A percentile compares a stretch with the other conserved stretches of the same genome.
Evolutionary conservation across 2,329 filamentous ascomycete species (phyloP).

Genomic region (Trichoderma arundinaceum): DNA sequence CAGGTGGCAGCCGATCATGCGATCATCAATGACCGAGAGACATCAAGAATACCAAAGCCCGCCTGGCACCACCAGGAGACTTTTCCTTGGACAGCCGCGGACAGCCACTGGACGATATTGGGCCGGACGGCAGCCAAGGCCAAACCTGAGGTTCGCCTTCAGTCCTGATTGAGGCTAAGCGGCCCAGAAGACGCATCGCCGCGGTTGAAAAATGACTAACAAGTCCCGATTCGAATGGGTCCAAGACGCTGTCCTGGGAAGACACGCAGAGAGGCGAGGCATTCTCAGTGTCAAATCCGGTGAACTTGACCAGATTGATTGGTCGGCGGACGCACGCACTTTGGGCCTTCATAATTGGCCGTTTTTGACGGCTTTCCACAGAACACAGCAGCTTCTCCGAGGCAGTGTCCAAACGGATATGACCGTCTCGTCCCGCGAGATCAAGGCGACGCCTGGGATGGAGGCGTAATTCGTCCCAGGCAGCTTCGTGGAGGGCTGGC

Average conservation of each 20-base stretch:
- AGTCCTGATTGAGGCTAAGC: conserved; percentile 12
- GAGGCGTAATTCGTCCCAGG: neutral
- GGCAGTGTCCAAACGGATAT: conserved; percentile 23
- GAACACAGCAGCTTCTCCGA: conserved; percentile 22
- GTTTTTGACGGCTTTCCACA: conserved; percentile 25
- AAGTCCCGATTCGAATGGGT: conserved; percentile 5
- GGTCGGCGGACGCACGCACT: conserved; percentile 13
- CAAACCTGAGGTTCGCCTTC: conserved; percentile 15
- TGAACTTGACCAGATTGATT: conserved; percentile 17
- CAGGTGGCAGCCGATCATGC: conserved; percentile 29
- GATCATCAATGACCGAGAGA: conserved; percentile 11
- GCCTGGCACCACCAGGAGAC: conserved; percentile 26
- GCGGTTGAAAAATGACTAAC: conserved; percentile 18
- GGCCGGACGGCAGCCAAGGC: conserved; percentile 20
- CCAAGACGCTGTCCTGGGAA: conserved; percentile 13
- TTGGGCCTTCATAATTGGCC: conserved; percentile 18
- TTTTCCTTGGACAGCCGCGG: conserved; percentile 9
- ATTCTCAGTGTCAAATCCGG: conserved; percentile 25
- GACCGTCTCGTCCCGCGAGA: conserved; percentile 21
- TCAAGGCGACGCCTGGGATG: conserved; percentile 14
- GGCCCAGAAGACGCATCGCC: conserved; percentile 15
- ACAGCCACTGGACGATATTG: conserved; percentile 14
- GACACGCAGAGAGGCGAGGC: conserved; percentile 18
- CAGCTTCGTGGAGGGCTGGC: conserved; percentile 24
- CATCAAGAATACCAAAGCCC: conserved; percentile 2